Evolutionary conservation across 139 green algal species (phyloP).

Genomic region (Auxenochlorella pyrenoidosa): DNA sequence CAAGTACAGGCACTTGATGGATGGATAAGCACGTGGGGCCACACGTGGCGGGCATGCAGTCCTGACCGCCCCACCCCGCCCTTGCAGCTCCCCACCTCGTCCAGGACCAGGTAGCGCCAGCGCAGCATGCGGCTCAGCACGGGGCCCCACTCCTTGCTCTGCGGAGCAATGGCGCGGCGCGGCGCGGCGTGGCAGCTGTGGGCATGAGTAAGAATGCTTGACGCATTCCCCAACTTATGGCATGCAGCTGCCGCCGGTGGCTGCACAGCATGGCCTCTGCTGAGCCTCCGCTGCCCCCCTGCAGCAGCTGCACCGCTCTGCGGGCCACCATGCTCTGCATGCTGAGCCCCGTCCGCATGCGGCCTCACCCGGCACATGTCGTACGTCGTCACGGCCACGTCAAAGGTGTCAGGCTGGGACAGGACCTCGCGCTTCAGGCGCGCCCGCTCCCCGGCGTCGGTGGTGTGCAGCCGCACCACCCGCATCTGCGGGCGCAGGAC

Average conservation of each 20-base stretch:
- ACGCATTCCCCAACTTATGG: no score
- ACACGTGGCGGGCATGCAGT: not conserved
- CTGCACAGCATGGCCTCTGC: no score
- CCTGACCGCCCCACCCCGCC: no score
- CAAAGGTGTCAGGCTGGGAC: constrained; percentile 62
- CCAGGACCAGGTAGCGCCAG: constrained; percentile 51
- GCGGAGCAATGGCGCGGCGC: not conserved
- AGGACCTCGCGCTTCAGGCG: constrained; percentile 63
- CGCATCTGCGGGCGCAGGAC: constrained; percentile 43
- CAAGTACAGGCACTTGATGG: not conserved
- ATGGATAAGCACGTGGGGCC: not conserved
- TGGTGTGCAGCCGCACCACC: constrained; percentile 64
- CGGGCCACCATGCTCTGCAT: no score
- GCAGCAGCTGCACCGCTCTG: no score
- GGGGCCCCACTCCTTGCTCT: constrained; percentile 50
- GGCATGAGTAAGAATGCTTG: no score
- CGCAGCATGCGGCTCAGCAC: constrained; percentile 51
- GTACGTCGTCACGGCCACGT: constrained; percentile 74
- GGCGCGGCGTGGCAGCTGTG: no score
- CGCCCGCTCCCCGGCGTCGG: constrained; percentile 55
- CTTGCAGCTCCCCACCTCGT: constrained; percentile 41
- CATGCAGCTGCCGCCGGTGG: no score
- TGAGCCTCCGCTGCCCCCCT: not conserved
- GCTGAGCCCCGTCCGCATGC: no score
- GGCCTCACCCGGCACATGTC: constrained; percentile 55